Evolutionary conservation across 139 green algal genomes (phyloP), one percentile per base, ranked within the genome.

Genomic region (Tetradesmus lagerheimii): DNA sequence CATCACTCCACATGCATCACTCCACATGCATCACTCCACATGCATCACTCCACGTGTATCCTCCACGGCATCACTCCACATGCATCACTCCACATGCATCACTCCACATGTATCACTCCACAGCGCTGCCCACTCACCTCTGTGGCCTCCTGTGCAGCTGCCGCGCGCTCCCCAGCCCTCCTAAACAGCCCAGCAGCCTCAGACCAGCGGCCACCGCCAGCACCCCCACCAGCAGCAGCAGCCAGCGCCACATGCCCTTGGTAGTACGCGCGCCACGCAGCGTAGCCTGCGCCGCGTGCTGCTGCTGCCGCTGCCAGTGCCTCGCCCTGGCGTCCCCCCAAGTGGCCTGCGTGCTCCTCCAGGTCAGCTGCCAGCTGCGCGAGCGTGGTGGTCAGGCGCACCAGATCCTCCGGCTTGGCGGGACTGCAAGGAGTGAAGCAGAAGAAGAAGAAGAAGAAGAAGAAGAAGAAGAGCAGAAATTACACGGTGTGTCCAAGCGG

Each of bases 161-260:
- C 43, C n/a, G 90, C 92, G n/a, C 93, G 86, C 78, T 95, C 74
- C 76, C 81, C 45, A 12, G 95, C 91, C 23, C 94, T 88, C 29
- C 87, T 47, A 64, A 95, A 98, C 41, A 98, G 91, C 31, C 92
- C 92, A 27, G 85, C 86, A 6, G 96, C 96, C 87, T 98, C 94
- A 4, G 79, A 64, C 29, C 47, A 80, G 82, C 93, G 93, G 25
- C 53, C 80, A 9, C 64, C 92, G 1, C 83, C 91, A n/a, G n/a
- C n/a, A 34, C 95, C 80, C 92, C 4, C 91, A 95, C 34, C 93
- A 77, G 64, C 90, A 95, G 41, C 94, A 53, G 38, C 78, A 29
- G 57, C 57, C 34, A 87, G 53, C 31, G 81, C 50, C 31, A 39
- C 81, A 57, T 87, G 81, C n/a, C 20, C 81, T 35, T 39, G 37